Base-by-base conservation (phyloP, 179 eudicot genomes). In the Nepenthes alata region DNA sequence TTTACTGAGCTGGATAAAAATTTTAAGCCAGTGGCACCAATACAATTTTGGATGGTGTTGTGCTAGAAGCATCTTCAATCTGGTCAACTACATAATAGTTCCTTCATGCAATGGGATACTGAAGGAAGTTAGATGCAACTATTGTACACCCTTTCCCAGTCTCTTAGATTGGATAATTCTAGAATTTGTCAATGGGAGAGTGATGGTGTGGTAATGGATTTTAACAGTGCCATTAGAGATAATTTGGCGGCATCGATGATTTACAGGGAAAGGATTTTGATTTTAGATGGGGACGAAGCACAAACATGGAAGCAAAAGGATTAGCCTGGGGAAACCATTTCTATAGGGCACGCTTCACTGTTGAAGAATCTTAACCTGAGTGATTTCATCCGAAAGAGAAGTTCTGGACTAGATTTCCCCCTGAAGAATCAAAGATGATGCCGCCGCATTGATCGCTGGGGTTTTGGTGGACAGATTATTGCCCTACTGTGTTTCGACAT, bases 81-180 rank as follows among this genome's bases (percentile, higher is more conserved):
- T 25, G 25, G 25, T 0, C 25, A 25, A 25, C 25, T 25, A 25
- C 25, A 25, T 25, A 25, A 25, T 25, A 1, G 25, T 25, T 1
- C 25, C 1, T 25, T 25, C 25, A 25, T 25, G 25, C 82, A 89
- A 5, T 93, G 97, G 98, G 98, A 93, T 7, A 83, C 87, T 52
- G 94, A 93, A 89, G 59, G 93, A 88, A 0, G 98, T 97, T 12
- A 97, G 89, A 75, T 87, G 89, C 5, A 93, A 97, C 5, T 93
- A 1, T 25, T 25, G 25, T 0, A 25, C 25, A 25, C 25, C 25
- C 25, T 25, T 25, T 25, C 25, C 25, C 1, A 25, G 1, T 25
- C 25, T 25, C 25, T 0, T 25, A 25, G 25, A 25, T 25, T 25
- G 25, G 0, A 25, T 25, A 0, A 25, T 25, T 25, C 25, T 25